Evolutionary conservation across 2,329 filamentous ascomycete genomes (phyloP), one percentile per base, ranked within the genome.

Genomic region (Alternaria postmessia): DNA sequence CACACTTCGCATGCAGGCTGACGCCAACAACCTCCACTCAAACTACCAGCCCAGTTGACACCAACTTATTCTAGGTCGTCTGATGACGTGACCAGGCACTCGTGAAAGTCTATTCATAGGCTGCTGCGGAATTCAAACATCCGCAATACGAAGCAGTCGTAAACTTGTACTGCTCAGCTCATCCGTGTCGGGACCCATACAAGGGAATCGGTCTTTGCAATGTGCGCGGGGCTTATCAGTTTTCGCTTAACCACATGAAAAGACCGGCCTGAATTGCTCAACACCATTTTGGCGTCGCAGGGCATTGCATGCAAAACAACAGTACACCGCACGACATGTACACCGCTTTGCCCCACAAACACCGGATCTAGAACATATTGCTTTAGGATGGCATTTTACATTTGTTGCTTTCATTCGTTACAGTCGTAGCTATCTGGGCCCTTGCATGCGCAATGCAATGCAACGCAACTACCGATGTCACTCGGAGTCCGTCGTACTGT

Each of bases 1-100:
- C 59, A 44, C 62, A 44, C 62, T 54, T 54, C 36, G 18, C 7
- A 65, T 63, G 65, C 63, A 61, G 47, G 64, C 63, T 66, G 62
- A 69, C 57, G 62, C 63, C 58, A 57, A 28, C 42, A 44, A 57
- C 58, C 46, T 39, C 38, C 48, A 54, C 41, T 49, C 36, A 43
- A 43, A 24, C 30, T 41, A 43, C 16, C 38, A 28, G 49, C 54
- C 24, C 36, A 49, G 20, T 28, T 32, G 46, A 41, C 34, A 56
- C 41, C 39, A 43, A 24, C 24, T 22, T 34, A 20, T 34, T n/a
- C 42, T 52, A 43, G 30, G 38, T 46, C 48, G 39, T 11, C 30
- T 24, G 44, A 26, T 44, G 49, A 34, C 42, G 49, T 52, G 38
- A 53, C 22, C 39, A 42, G 47, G 32, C 38, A 44, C 44, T 20